Evolutionary conservation across 345 rosid genomes (phyloP).

Genomic region (Raphanus sativus): DNA sequence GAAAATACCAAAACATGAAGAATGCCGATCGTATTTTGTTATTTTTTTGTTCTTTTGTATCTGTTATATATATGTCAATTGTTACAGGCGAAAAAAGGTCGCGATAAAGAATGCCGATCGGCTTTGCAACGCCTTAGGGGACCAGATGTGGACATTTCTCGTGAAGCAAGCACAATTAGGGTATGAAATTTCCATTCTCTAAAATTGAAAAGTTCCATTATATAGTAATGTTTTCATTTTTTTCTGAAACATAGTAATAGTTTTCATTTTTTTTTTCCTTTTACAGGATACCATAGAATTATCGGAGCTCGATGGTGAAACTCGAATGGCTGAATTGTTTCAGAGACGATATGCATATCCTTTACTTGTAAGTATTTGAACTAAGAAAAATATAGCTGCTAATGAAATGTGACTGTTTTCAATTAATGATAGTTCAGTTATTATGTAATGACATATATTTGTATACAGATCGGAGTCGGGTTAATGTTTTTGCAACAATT

Average conservation of each 20-base stretch:
- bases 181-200: conserved; percentile 1
- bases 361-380: conserved; percentile 29
- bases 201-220: no score
- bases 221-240: neutral
- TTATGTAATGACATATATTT: neutral
- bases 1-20: no score
- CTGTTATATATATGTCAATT: neutral
- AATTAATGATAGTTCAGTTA: neutral
- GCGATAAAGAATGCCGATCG: conserved; percentile 36
- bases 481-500: conserved; percentile 45
- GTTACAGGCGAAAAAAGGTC: conserved; percentile 35
- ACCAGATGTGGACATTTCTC: conserved; percentile 40
- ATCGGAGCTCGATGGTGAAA: conserved; percentile 14
- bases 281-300: conserved; percentile 33
- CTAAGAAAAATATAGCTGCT: neutral
- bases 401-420: neutral
- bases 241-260: neutral
- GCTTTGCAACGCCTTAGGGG: conserved; percentile 43
- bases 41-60: no score
- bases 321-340: conserved; percentile 31
- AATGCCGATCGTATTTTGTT: no score
- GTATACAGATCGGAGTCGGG: conserved; percentile 40
- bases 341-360: conserved; percentile 41
- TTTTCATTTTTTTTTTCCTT: neutral
- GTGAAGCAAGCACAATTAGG: conserved; percentile 37